phyloP scores from a whole-genome alignment of 176 grass and related monocot species.

The Juncus effusus region DNA sequence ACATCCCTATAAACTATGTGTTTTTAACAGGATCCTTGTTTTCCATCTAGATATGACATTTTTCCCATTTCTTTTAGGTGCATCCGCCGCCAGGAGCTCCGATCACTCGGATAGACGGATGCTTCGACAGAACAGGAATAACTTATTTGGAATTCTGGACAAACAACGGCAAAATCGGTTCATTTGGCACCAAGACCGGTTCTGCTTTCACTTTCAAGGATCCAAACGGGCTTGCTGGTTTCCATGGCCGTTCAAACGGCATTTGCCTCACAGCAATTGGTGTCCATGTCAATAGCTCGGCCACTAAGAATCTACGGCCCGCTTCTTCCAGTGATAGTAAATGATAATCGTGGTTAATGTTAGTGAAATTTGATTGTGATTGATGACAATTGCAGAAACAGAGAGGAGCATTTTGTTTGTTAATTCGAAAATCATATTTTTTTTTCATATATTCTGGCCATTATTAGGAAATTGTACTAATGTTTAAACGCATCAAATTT shows the following conservation, averaged over 20 bases:
- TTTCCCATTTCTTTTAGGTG: background rate
- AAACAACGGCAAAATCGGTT: constrained; percentile 7
- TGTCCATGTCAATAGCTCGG: constrained; percentile 20
- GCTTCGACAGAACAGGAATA: constrained; percentile 11
- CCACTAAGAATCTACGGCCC: constrained; percentile 4
- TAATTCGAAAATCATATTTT: too few species aligned
- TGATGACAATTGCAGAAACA: too few species aligned
- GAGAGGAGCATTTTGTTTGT: too few species aligned
- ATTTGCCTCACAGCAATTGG: constrained; percentile 8
- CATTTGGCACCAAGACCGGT: constrained; percentile 15
- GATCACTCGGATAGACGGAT: constrained; percentile 32
- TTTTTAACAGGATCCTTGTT: background rate
- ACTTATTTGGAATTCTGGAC: constrained; percentile 24
- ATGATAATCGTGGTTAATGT: too few species aligned
- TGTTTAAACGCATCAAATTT: too few species aligned
- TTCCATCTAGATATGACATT: background rate
- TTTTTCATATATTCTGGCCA: too few species aligned
- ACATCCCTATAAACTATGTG: background rate
- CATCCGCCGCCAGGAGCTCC: constrained; percentile 20
- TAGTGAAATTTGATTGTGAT: too few species aligned
- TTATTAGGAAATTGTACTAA: too few species aligned
- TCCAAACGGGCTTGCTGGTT: constrained; percentile 18
- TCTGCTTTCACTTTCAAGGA: constrained; percentile 23
- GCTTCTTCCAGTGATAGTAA: constrained; percentile 12
- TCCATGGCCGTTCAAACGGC: constrained; percentile 13